These are phyloP conservation scores for Penicillium sp. DNA, from an alignment of 2,329 filamentous ascomycete genomes.

Conservation along the genomic window DNA sequence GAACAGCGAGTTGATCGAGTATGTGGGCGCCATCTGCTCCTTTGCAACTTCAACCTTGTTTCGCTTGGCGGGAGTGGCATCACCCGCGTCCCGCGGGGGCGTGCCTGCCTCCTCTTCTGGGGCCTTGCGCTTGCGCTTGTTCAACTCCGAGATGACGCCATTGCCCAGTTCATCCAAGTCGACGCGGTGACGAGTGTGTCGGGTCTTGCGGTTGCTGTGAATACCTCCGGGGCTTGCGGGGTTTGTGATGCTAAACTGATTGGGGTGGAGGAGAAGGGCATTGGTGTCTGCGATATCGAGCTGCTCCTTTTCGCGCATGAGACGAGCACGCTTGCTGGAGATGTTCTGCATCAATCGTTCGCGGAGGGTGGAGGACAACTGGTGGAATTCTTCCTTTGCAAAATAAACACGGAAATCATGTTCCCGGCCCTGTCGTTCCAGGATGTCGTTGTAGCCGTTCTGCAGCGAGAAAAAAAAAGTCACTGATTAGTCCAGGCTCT, in stretches of 20 bases:
- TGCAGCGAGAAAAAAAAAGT: slow-evolving; percentile 29
- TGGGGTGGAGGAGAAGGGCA: slow-evolving; percentile 65
- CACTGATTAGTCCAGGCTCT: not conserved
- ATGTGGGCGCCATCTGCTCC: slow-evolving; percentile 61
- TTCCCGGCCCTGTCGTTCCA: slow-evolving; percentile 58
- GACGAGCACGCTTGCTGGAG: slow-evolving; percentile 57
- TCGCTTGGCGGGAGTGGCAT: slow-evolving; percentile 53
- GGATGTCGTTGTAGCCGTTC: slow-evolving; percentile 59
- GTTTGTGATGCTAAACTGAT: slow-evolving; percentile 66
- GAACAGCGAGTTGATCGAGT: slow-evolving; percentile 66
- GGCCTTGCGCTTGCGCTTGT: slow-evolving; percentile 61
- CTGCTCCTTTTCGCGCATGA: slow-evolving; percentile 67
- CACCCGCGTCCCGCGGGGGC: slow-evolving; percentile 54
- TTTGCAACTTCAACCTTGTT: slow-evolving; percentile 55
- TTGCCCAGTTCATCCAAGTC: slow-evolving; percentile 56
- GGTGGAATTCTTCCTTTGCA: slow-evolving; percentile 63
- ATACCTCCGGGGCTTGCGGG: slow-evolving; percentile 64
- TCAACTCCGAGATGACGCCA: slow-evolving; percentile 50
- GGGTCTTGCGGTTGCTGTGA: slow-evolving; percentile 63
- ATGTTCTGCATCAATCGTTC: slow-evolving; percentile 62
- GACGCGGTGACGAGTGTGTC: slow-evolving; percentile 61
- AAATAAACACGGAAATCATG: slow-evolving; percentile 63
- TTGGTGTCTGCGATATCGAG: slow-evolving; percentile 68
- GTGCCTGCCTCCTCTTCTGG: slow-evolving; percentile 61
- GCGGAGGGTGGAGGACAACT: slow-evolving; percentile 60